A percentile compares a stretch with the other conserved stretches of the same genome.
These are phyloP conservation scores for Pelargonium australe DNA, from an alignment of 441 rosid species.

Conservation along the genomic window DNA sequence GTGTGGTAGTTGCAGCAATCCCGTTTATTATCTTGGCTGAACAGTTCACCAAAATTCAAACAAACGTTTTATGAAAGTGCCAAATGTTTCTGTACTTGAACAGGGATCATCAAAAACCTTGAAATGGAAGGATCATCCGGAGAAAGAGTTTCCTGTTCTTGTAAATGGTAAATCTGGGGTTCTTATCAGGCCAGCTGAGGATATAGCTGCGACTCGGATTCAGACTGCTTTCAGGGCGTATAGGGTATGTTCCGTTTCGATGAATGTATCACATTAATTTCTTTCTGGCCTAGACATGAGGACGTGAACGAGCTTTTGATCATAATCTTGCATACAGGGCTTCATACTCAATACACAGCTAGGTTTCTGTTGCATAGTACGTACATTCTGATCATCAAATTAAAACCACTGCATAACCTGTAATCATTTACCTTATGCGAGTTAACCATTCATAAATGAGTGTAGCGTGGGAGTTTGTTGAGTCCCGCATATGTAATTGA, in stretches of 20 bases:
- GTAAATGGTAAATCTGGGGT: constrained; percentile 26
- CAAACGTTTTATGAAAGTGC: background rate
- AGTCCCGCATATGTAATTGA: no score
- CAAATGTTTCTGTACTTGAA: background rate
- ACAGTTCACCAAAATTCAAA: background rate
- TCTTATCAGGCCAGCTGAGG: constrained; percentile 48
- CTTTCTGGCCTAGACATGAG: background rate
- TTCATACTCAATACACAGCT: no score
- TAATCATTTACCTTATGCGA: no score
- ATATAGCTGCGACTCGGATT: constrained; percentile 74
- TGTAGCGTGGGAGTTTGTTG: no score
- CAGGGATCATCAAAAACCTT: constrained; percentile 58
- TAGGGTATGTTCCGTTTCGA: constrained; percentile 36
- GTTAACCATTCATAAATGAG: no score
- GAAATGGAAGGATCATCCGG: constrained; percentile 41
- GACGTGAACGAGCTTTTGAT: background rate
- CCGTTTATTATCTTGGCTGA: background rate
- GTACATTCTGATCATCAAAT: no score
- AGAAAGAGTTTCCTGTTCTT: constrained; percentile 24
- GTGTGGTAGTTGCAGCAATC: background rate
- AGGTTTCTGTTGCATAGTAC: no score
- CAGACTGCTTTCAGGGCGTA: constrained; percentile 82
- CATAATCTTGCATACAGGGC: no score
- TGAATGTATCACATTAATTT: background rate
- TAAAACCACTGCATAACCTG: no score